Conservation (phyloP, 2,329 filamentous ascomycete species). For the Clonostachys rhizophaga region DNA sequence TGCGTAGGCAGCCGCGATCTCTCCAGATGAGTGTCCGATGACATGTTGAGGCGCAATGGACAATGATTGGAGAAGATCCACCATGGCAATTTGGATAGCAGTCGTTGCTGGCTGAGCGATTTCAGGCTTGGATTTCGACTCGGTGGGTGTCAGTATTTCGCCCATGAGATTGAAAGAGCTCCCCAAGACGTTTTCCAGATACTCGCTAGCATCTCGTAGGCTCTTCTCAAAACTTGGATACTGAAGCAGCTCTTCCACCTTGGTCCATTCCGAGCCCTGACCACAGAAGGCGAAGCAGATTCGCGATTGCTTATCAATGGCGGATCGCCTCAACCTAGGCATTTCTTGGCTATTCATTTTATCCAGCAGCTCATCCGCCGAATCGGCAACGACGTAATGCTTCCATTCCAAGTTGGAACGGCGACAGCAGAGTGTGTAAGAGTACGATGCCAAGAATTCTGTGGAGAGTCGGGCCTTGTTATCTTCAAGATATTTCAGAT, state of each 20-base stretch:
- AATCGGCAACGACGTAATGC: slow-evolving; percentile 26
- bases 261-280: slow-evolving; percentile 35
- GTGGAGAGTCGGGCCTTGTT: slow-evolving; percentile 2
- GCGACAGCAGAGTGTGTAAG: slow-evolving; percentile 39
- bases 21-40: slow-evolving; percentile 40
- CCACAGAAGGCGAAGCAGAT: slow-evolving; percentile 37
- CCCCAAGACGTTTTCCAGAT: slow-evolving; percentile 18
- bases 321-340: slow-evolving; percentile 11
- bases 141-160: slow-evolving; percentile 22
- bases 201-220: slow-evolving; percentile 23
- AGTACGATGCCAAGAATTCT: slow-evolving; percentile 28
- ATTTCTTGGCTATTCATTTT: slow-evolving; percentile 15
- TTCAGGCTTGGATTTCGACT: slow-evolving; percentile 24
- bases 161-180: slow-evolving; percentile 24
- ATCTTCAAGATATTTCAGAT: slow-evolving; percentile 20
- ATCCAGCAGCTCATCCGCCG: slow-evolving; percentile 20
- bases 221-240: slow-evolving; percentile 33
- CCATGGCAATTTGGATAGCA: slow-evolving; percentile 32
- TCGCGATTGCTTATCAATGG: slow-evolving; percentile 15
- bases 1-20: slow-evolving; percentile 39
- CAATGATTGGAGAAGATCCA: slow-evolving; percentile 29
- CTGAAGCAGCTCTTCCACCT: slow-evolving; percentile 36
- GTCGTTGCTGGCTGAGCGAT: slow-evolving; percentile 36
- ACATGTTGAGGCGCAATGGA: slow-evolving; percentile 23
- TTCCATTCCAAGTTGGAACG: slow-evolving; percentile 40